Evolutionary conservation across 306 rosid species (phyloP), one percentile per base, ranked within the genome.

Genomic region (Ochetophila trinervis): DNA sequence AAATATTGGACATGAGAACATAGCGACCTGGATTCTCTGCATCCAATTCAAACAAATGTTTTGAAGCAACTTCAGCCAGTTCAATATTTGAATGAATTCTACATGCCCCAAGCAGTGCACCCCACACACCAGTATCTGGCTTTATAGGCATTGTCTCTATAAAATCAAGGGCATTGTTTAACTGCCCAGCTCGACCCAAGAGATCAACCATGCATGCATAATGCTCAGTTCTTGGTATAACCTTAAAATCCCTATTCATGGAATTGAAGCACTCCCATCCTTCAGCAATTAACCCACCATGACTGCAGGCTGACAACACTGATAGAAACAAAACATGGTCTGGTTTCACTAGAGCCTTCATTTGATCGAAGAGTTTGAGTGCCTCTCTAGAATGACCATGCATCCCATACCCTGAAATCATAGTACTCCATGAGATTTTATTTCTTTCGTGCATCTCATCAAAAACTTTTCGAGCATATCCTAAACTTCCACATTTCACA

Each of bases 131-230:
- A 48, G 73, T 69, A 69, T 71, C 71, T 66, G 87, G 78, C 45
- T 34, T 69, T 55, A 67, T 55, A 17, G 80, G 82, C 87, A 83
- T 83, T 61, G 63, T 62, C 53, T 64, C 65, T 63, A 79, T 83
- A 66, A 83, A 72, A 14, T 79, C 69, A 53, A 0, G 11, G 13
- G 84, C 82, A 65, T 79, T 78, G 32, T 65, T 53, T 20, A 82
- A 68, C 51, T 36, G 18, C 48, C 87, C 79, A 21, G 81, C 61
- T 61, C 87, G 84, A 51, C 87, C 84, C 62, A 83, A 69, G 9
- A 83, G 79, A 63, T 79, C 87, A n/a, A 79, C 75, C 75, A 83
- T 73, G 35, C 79, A 69, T 21, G 79, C 84, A 53, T 83, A 79
- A 49, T 83, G 84, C 47, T 83, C 77, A 15, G 79, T 47, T 14